Evolutionary conservation across 345 rosid species (phyloP), one percentile per base, ranked within the genome.

Genomic region (Eucalyptus lansdowneana): DNA sequence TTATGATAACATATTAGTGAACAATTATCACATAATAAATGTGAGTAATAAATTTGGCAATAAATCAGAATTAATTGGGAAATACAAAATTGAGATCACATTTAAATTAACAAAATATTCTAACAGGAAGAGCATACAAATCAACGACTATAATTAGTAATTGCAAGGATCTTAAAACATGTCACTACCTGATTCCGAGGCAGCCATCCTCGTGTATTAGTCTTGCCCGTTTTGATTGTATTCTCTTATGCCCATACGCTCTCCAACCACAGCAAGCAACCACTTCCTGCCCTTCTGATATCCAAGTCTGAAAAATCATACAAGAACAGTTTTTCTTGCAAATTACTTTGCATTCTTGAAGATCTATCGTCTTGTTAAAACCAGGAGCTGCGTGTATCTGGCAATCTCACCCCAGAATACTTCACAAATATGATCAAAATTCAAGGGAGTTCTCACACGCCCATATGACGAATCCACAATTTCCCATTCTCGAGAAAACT

Each of bases 311-410:
- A 88, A 93, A 94, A 87, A 94, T 96, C 3, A 76, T 92, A 21
- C 97, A 95, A 15, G 94, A 93, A 87, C 96, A 95, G 40, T 95
- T 94, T 34, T 88, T 86, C n/a, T n/a, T 42, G 90, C 96, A 95
- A 58, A 83, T 13, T n/a, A 51, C 22, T 87, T 89, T 86, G 80
- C 96, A 95, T 45, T 92, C 93, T 6, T 88, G 50, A 10, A 93
- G 94, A 47, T 67, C 91, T 27, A 92, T 88, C 12, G 86, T 88
- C 51, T 88, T 88, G 11, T 90, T 88, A 51, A 51, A 87, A 90
- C 91, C 92, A 90, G 2, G 94, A 69, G 6, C 65, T 15, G 22
- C 34, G 31, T 17, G 93, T 93, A 60, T 95, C 94, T 3, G 97
- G 97, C 88, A 94, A 86, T 56, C 94, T 94, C 40, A 94, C 40